phyloP scores from a whole-genome alignment of 306 rosid genomes.

The Cyclanthera cordifolia region DNA sequence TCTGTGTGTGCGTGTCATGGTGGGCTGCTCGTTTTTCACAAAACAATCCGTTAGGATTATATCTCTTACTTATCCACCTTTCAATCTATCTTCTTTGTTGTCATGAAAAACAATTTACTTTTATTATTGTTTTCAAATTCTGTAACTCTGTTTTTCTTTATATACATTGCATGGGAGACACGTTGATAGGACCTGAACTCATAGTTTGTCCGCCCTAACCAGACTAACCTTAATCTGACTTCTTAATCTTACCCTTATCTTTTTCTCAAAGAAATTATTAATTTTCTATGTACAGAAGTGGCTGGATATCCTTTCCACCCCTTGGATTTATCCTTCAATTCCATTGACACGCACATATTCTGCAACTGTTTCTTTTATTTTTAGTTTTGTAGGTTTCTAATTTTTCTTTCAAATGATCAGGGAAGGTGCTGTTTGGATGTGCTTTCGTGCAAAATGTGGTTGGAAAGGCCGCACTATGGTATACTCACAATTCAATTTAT shows the following conservation, averaged over 20 bases:
- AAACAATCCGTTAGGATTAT: not conserved
- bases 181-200: not conserved
- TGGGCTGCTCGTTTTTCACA: not conserved
- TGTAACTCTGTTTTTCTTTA: not conserved
- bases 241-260: not conserved
- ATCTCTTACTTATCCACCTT: not conserved
- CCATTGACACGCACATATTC: not conserved
- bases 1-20: not conserved
- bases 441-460: slow-evolving; percentile 79
- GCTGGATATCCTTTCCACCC: not conserved
- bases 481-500: slow-evolving; percentile 10
- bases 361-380: not conserved
- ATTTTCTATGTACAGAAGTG: not conserved
- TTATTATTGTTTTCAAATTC: not conserved
- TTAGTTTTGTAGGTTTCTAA: not conserved
- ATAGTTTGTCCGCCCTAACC: not conserved
- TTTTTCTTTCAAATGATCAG: slow-evolving; percentile 29
- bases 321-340: not conserved
- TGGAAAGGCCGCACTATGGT: slow-evolving; percentile 76
- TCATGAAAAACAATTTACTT: not conserved
- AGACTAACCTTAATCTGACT: not conserved
- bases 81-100: not conserved
- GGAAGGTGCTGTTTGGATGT: slow-evolving; percentile 57
- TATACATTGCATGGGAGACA: not conserved
- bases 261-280: not conserved